These are phyloP conservation scores for Metarhizium robertsii DNA, from an alignment of 2,329 filamentous ascomycete genomes.

Conservation along the genomic window DNA sequence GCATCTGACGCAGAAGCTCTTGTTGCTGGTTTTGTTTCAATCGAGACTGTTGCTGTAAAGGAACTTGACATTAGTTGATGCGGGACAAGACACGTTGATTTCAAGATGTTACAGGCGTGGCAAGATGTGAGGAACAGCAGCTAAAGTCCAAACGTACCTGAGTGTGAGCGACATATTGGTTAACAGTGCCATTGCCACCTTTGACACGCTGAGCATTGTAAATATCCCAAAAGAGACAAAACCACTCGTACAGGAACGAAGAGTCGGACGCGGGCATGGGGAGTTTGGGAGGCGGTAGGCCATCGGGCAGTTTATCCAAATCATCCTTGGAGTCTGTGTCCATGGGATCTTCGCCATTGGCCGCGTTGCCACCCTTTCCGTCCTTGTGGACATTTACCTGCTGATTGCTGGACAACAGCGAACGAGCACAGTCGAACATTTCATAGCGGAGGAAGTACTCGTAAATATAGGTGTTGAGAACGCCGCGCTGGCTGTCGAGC, in stretches of 20 bases:
- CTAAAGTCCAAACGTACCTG: conserved; percentile 49
- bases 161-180: conserved; percentile 71
- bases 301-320: conserved; percentile 66
- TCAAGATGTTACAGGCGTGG: neutral
- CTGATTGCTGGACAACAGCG: conserved; percentile 58
- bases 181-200: conserved; percentile 52
- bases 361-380: conserved; percentile 58
- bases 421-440: conserved; percentile 75
- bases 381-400: conserved; percentile 59
- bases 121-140: neutral
- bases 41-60: conserved; percentile 52
- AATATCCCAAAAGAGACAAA: conserved; percentile 94
- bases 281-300: conserved; percentile 67
- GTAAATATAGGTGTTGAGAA: conserved; percentile 82
- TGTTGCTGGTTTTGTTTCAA: conserved; percentile 69
- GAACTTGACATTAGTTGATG: conserved; percentile 3
- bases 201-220: conserved; percentile 73
- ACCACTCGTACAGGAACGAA: conserved; percentile 96
- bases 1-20: conserved; percentile 65
- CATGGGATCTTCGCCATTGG: conserved; percentile 69
- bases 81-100: neutral
- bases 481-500: conserved; percentile 39
- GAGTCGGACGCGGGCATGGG: conserved; percentile 56
- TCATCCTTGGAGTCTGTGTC: conserved; percentile 78
- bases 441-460: conserved; percentile 82